Percentiles rank a stretch among this genome's conserved stretches.
These are phyloP conservation scores for Starmera caribaea DNA, from an alignment of 805 yeast species.

Conservation along the genomic window DNA sequence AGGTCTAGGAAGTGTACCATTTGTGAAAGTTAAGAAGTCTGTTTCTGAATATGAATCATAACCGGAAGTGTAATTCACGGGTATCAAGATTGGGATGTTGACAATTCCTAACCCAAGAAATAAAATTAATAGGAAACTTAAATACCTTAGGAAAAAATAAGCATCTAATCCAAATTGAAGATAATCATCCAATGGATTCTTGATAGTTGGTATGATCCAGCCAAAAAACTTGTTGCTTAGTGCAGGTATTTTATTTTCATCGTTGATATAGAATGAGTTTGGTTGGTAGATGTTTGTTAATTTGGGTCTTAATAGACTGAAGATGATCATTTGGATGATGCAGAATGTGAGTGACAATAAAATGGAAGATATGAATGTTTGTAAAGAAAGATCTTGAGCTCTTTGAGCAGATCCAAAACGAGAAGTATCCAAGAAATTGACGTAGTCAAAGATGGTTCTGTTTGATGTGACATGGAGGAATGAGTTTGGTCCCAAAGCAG, in stretches of 20 bases:
- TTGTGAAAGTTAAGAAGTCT: slow-evolving; percentile 12
- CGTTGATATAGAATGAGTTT: slow-evolving; percentile 32
- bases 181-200: slow-evolving; percentile 32
- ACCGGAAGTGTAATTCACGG: slow-evolving; percentile 41
- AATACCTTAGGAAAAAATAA: slow-evolving; percentile 58
- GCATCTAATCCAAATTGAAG: slow-evolving; percentile 59
- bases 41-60: slow-evolving; percentile 11
- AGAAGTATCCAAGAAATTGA: slow-evolving; percentile 37
- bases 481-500: too few species aligned
- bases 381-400: slow-evolving; percentile 48
- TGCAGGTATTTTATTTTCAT: slow-evolving; percentile 26
- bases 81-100: slow-evolving; percentile 51
- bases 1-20: slow-evolving; percentile 13
- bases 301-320: slow-evolving; percentile 26
- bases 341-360: slow-evolving; percentile 45
- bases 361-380: slow-evolving; percentile 46
- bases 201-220: slow-evolving; percentile 44
- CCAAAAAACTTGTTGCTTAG: slow-evolving; percentile 35
- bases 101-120: slow-evolving; percentile 43
- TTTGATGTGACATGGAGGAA: too few species aligned
- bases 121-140: slow-evolving; percentile 39
- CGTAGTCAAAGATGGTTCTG: slow-evolving; percentile 10
- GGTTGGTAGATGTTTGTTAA: slow-evolving; percentile 45
- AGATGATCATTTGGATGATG: slow-evolving; percentile 36
- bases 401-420: slow-evolving; percentile 51